phyloP scores from a whole-genome alignment of 345 rosid species.

The Populus euphratica region DNA sequence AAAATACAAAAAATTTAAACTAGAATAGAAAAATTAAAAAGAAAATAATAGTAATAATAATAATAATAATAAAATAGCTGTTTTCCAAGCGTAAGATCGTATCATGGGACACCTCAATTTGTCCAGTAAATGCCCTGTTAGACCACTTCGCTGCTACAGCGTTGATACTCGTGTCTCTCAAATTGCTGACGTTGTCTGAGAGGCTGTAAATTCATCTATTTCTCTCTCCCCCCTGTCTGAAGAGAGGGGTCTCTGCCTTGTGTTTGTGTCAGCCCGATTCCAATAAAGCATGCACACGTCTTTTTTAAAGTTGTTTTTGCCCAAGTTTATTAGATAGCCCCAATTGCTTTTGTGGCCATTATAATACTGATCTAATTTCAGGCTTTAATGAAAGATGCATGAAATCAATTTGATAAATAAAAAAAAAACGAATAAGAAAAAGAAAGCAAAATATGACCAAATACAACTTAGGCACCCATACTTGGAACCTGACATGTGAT shows the following conservation, averaged over 20 bases:
- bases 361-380: neutral
- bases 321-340: neutral
- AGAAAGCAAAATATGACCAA: neutral
- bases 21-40: no score
- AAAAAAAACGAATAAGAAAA: no score
- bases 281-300: no score
- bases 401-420: neutral
- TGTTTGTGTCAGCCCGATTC: neutral
- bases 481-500: neutral
- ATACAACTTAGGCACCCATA: neutral
- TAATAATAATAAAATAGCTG: no score
- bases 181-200: slow-evolving; percentile 8
- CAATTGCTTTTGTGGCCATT: neutral
- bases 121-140: slow-evolving; percentile 26
- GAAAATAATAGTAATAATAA: no score
- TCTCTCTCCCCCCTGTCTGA: slow-evolving; percentile 24
- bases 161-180: slow-evolving; percentile 26
- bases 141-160: slow-evolving; percentile 7
- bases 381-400: neutral
- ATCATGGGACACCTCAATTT: neutral
- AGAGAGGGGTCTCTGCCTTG: slow-evolving; percentile 21
- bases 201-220: neutral
- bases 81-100: no score
- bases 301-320: neutral
- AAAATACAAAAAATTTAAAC: no score